Evolutionary conservation across 306 rosid species (phyloP).

Genomic region (Cotoneaster glaucophyllus): DNA sequence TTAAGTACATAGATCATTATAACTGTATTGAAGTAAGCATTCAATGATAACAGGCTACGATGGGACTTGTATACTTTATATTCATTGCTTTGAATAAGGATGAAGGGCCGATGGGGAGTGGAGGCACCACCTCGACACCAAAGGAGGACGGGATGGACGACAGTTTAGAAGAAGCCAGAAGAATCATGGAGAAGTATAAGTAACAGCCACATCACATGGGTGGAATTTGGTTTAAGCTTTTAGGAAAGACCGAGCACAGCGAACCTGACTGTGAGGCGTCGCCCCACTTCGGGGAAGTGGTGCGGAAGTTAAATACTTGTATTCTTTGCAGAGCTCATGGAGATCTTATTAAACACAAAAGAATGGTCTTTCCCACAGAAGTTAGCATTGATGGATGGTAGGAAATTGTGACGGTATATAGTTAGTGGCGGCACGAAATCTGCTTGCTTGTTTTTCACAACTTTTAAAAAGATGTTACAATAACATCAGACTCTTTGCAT

Average conservation of each 20-base stretch:
- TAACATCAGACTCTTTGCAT: no score
- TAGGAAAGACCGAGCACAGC: background rate
- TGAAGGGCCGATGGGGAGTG: conserved; percentile 48
- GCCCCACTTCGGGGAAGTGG: background rate
- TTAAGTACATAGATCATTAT: background rate
- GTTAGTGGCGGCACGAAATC: background rate
- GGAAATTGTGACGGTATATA: background rate
- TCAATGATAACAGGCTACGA: conserved; percentile 54
- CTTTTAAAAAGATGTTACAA: no score
- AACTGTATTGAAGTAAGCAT: background rate
- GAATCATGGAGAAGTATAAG: conserved; percentile 96
- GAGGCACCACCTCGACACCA: conserved; percentile 30
- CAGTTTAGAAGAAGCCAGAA: conserved; percentile 79
- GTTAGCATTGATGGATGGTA: background rate
- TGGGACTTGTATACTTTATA: conserved; percentile 76
- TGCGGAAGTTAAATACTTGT: background rate
- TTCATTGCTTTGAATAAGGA: conserved; percentile 83
- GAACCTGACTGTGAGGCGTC: background rate
- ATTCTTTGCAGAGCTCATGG: background rate
- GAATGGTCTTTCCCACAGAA: background rate
- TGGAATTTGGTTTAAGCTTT: background rate
- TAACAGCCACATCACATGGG: conserved; percentile 17
- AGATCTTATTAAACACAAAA: background rate
- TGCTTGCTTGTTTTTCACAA: no score
- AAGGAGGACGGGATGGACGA: conserved; percentile 38